Base-by-base conservation (phyloP, 305 asterid species). In the Stenogyne calaminthoides region DNA sequence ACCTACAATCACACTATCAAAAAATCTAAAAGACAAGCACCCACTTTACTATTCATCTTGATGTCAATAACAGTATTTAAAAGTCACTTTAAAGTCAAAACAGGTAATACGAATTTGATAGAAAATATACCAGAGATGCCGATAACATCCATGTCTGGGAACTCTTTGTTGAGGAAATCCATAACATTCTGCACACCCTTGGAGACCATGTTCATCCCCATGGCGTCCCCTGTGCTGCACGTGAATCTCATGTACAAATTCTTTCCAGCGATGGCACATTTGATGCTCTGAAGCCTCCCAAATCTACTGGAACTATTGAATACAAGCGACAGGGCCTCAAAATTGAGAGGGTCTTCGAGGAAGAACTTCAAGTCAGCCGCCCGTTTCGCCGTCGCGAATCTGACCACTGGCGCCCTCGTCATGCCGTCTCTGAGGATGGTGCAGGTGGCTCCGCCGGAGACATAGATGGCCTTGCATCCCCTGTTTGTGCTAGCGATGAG, bases 221-320 rank as follows among this genome's bases (percentile, higher is more conserved):
- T 83, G 72, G 87, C 87, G 64, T 83, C 87, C 16, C 87, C 87
- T 5, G 84, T 83, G 77, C 81, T 80, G 78, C 87, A 83, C 46
- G 83, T 19, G 80, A 77, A 83, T n/a, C 87, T 64, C 3, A 77
- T 75, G 77, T 83, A 83, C 4, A 83, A 77, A 68, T 83, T 83
- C 81, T 71, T 83, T 12, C 84, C 86, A 54, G 86, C 86, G 29
- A 82, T 25, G 52, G 84, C 82, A 16, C 86, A 79, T 11, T 63
- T 79, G 76, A 83, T 83, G 65, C 60, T 63, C 80, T 83, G 87
- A 14, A 83, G 84, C 75, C 82, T 64, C 3, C 70, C 87, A 15
- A 83, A 83, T 14, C 87, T 73, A 75, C 87, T 83, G 46, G 87
- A 83, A 9, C 78, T 80, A 79, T 83, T 83, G 83, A 83, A 83